Conservation (phyloP, 2,329 filamentous ascomycete genomes). For the Monilinia aucupariae region DNA sequence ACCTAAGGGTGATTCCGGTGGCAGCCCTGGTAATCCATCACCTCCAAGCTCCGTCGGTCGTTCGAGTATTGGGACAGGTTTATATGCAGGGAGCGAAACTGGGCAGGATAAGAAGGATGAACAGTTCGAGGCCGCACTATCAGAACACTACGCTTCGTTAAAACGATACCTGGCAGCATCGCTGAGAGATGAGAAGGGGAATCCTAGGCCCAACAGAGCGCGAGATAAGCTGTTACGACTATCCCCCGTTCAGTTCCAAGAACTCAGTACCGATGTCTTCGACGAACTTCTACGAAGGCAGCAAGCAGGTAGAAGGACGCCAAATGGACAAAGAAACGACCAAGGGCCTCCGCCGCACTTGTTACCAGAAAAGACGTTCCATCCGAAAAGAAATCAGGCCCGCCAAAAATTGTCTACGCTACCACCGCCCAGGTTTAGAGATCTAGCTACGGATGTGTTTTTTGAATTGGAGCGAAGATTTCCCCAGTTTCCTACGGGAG, state of each 20-base stretch:
- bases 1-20: constrained; percentile 39
- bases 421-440: constrained; percentile 78
- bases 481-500: constrained; percentile 67
- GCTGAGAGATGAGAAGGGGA: constrained; percentile 67
- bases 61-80: constrained; percentile 72
- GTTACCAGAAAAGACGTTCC: constrained; percentile 80
- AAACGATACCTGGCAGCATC: constrained; percentile 60
- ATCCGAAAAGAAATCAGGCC: constrained; percentile 97
- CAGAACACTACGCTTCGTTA: constrained; percentile 76
- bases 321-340: constrained; percentile 45
- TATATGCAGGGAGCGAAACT: constrained; percentile 63
- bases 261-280: constrained; percentile 95
- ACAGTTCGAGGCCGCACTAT: constrained; percentile 55
- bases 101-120: constrained; percentile 62
- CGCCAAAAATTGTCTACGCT: constrained; percentile 89
- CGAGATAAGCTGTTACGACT: constrained; percentile 90
- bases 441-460: constrained; percentile 92
- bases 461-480: constrained; percentile 89
- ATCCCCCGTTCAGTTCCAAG: constrained; percentile 89
- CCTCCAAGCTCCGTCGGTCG: constrained; percentile 83
- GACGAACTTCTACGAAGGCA: constrained; percentile 90
- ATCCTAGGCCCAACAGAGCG: constrained; percentile 76
- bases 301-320: constrained; percentile 52
- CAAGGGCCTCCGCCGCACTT: constrained; percentile 64
- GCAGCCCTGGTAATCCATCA: constrained; percentile 62